Base-by-base conservation (phyloP, 2,329 filamentous ascomycete species). In the Juglanconis sp. region DNA sequence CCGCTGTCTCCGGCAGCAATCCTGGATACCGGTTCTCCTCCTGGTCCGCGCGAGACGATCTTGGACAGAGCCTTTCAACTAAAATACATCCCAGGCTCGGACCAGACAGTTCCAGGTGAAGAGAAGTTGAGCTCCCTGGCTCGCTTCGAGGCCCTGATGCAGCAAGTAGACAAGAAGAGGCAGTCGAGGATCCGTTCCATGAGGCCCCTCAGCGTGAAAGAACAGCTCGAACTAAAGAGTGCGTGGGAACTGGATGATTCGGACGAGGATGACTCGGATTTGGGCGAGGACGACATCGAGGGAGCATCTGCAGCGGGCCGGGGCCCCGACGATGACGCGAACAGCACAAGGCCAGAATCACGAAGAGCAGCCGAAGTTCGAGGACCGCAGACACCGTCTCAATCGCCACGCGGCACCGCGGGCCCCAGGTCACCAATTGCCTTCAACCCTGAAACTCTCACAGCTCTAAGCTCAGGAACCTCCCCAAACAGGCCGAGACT, bases 11-110 rank as follows among this genome's bases (percentile, higher is more conserved):
- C 68, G 5, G 67, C 64, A 4, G 71, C 73, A 17, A 68, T 77
- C 8, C 66, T 76, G 2, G 74, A 79, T 46, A 78, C 79, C 1
- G 78, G 77, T 65, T 81, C 82, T 0, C 82, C 83, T 0, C 80
- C 82, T 2, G 73, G 72, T 0, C 82, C 82, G 2, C 79, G 86
- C 15, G 86, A 89, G 71, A 87, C 86, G 0, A 88, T 89, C 55
- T 71, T 88, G n/a, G 86, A 89, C 68, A 75, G 86, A 44, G 86
- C 86, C 0, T 88, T 89, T 66, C 84, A 87, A 65, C 72, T 88
- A 72, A 78, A 82, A 8, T 84, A 77, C 60, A 87, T 88, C 38
- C 86, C 86, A 15, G 86, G 86, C 5, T 83, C 82, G 2, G 84
- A 86, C 10, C 76, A 81, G 53, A 65, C 72, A 1, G 15, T 78